phyloP scores from a whole-genome alignment of 441 rosid species.

The Manihot esculenta region DNA sequence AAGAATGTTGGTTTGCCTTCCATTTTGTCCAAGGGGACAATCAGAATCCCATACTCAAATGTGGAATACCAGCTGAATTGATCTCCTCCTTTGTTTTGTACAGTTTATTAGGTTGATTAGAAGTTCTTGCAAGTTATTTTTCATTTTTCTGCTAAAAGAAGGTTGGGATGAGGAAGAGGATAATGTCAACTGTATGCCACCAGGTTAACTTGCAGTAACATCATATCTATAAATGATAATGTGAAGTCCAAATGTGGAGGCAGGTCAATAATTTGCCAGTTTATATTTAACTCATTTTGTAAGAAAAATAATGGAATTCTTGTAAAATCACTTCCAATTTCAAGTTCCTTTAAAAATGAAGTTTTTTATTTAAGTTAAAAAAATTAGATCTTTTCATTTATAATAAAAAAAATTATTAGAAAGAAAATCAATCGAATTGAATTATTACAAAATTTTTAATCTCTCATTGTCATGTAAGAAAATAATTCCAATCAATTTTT shows the following conservation, averaged over 20 bases:
- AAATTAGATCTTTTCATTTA: no score
- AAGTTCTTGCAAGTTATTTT: neutral
- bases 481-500: no score
- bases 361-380: no score
- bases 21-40: slow-evolving; percentile 34
- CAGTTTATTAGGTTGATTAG: neutral
- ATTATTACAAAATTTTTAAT: no score
- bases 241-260: neutral
- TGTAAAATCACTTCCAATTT: no score
- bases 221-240: neutral
- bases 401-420: no score
- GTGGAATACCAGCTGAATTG: slow-evolving; percentile 28
- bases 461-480: no score
- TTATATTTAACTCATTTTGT: no score
- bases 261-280: neutral
- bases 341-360: no score
- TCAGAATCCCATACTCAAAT: slow-evolving; percentile 53
- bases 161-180: neutral
- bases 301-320: no score
- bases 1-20: slow-evolving; percentile 40
- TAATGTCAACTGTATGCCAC: neutral
- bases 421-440: no score
- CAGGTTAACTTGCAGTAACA: neutral
- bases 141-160: neutral
- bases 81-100: slow-evolving; percentile 7